These are phyloP conservation scores for Epichloe elymi DNA, from an alignment of 2,329 filamentous ascomycete genomes.

Conservation along the genomic window DNA sequence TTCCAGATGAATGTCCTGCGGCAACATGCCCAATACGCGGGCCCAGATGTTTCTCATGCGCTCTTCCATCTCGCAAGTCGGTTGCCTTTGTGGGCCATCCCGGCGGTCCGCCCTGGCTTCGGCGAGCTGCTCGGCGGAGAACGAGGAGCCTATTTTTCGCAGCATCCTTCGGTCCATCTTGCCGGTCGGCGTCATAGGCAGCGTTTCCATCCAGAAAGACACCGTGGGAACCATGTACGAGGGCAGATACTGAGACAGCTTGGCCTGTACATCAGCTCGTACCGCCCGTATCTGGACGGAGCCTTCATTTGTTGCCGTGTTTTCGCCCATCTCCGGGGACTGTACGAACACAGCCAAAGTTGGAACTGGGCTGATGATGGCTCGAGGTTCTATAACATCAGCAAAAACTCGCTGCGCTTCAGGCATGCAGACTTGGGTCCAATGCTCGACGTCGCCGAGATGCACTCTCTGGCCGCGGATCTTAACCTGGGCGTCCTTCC, in stretches of 20 bases:
- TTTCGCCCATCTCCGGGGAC: not conserved
- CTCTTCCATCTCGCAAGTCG: not conserved
- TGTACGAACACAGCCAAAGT: not conserved
- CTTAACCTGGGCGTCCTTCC: constrained; percentile 10
- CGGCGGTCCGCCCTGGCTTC: not conserved
- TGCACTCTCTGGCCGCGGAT: constrained; percentile 4
- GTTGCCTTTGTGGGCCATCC: not conserved
- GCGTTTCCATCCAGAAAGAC: constrained; percentile 4
- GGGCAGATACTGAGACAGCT: constrained; percentile 3
- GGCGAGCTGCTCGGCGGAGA: not conserved
- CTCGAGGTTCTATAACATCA: not conserved
- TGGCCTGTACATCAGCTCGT: not conserved
- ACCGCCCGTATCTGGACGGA: not conserved
- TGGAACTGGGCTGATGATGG: not conserved
- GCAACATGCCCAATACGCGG: constrained; percentile 22
- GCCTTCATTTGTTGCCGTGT: too few species aligned
- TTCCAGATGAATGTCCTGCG: not conserved
- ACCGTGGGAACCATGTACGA: constrained; percentile 12
- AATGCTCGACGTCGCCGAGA: constrained; percentile 4
- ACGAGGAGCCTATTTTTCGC: not conserved
- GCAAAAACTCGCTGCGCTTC: not conserved
- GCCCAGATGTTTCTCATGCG: constrained; percentile 5
- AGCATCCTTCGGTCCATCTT: constrained; percentile 9
- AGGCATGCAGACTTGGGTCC: not conserved
- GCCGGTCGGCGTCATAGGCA: constrained; percentile 8